These are phyloP conservation scores for Zygoascus hellenicus DNA, from an alignment of 1,139 yeast species.

Conservation along the genomic window DNA sequence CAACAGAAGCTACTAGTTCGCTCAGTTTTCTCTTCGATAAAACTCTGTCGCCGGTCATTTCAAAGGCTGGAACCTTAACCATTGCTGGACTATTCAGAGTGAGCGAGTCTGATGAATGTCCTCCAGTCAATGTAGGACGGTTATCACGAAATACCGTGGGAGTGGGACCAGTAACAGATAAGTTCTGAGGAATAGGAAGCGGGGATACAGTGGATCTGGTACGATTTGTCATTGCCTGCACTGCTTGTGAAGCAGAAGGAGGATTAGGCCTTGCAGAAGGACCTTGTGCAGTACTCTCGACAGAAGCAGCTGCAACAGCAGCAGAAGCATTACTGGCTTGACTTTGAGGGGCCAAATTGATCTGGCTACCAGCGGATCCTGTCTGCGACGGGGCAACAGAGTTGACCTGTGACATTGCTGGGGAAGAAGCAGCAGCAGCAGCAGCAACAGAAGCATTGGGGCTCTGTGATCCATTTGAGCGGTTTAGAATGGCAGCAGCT, in stretches of 20 bases:
- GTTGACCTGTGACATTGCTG: not conserved
- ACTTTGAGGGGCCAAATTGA: not conserved
- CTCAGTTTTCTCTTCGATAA: conserved; percentile 81
- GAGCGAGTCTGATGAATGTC: conserved; percentile 66
- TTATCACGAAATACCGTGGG: conserved; percentile 58
- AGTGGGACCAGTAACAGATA: conserved; percentile 59
- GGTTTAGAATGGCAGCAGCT: not conserved
- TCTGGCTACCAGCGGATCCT: conserved; percentile 1
- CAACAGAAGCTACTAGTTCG: conserved; percentile 78
- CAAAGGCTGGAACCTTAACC: conserved; percentile 73
- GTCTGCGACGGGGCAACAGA: conserved; percentile 9
- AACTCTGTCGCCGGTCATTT: conserved; percentile 71
- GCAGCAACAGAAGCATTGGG: too few species aligned
- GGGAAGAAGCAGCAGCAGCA: conserved; percentile 2
- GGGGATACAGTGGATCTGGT: conserved; percentile 46
- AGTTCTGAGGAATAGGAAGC: conserved; percentile 63
- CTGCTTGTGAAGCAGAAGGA: conserved; percentile 18
- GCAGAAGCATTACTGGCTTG: conserved; percentile 9
- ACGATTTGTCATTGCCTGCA: conserved; percentile 27
- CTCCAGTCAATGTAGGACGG: conserved; percentile 81
- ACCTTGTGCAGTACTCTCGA: conserved; percentile 14
- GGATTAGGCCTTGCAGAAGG: conserved; percentile 31
- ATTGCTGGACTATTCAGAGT: conserved; percentile 71
- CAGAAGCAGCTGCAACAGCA: conserved; percentile 12
- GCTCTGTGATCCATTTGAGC: not conserved